phyloP scores from a whole-genome alignment of 768 basidiomycete genomes.

The Astraeus odoratus region DNA sequence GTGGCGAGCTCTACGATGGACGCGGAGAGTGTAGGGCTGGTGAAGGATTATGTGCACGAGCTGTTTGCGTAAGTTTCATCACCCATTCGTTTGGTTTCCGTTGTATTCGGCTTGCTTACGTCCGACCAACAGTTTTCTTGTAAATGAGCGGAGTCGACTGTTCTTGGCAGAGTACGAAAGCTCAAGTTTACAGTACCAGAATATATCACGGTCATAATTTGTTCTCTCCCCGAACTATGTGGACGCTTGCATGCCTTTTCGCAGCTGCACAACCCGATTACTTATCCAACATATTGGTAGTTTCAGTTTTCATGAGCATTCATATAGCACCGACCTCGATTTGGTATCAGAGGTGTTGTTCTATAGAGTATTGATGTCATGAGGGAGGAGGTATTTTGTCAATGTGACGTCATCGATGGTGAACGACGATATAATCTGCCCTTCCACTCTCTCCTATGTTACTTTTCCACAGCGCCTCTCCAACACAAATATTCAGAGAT shows the following conservation, averaged over 20 bases:
- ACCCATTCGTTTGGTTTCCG: neutral
- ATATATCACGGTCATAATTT: slow-evolving; percentile 64
- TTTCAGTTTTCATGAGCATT: neutral
- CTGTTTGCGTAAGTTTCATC: slow-evolving; percentile 57
- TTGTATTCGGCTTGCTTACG: neutral
- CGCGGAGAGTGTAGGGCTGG: slow-evolving; percentile 70
- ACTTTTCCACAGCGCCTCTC: neutral
- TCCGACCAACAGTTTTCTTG: slow-evolving; percentile 58
- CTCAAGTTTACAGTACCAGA: slow-evolving; percentile 73
- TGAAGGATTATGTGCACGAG: slow-evolving; percentile 88
- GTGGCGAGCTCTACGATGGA: slow-evolving; percentile 89
- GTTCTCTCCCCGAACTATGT: neutral
- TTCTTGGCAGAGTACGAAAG: slow-evolving; percentile 78
- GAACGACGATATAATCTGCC: neutral
- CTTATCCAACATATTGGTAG: neutral
- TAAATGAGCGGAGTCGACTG: slow-evolving; percentile 60
- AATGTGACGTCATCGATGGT: slow-evolving; percentile 3
- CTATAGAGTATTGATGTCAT: neutral
- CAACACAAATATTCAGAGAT: slow-evolving; percentile 23
- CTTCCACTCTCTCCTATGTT: neutral
- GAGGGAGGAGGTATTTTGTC: no score
- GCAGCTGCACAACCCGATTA: neutral
- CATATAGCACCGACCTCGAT: no score
- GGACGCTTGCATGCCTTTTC: neutral
- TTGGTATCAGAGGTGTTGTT: no score